phyloP scores from a whole-genome alignment of 1,284 basidiomycete genomes.

The Ganoderma sinense region DNA sequence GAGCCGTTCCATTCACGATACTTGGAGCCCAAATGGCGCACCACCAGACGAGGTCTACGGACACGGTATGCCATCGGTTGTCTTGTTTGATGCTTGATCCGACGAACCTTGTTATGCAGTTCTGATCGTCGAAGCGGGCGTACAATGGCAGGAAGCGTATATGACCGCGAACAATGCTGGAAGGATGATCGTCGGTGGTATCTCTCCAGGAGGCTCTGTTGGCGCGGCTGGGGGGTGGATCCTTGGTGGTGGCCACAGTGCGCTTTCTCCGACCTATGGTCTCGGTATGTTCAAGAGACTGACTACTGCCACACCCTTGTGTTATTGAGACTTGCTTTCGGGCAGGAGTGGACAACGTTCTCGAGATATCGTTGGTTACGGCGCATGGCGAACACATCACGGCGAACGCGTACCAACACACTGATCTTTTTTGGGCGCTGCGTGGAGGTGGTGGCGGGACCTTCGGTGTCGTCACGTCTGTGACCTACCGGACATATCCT shows the following conservation, averaged over 20 bases:
- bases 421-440: slow-evolving; percentile 58
- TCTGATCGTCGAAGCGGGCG: slow-evolving; percentile 52
- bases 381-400: slow-evolving; percentile 44
- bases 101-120: slow-evolving; percentile 24
- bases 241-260: slow-evolving; percentile 53
- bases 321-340: not conserved
- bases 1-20: slow-evolving; percentile 32
- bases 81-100: not conserved
- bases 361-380: slow-evolving; percentile 49
- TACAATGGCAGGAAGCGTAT: slow-evolving; percentile 54
- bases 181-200: slow-evolving; percentile 34
- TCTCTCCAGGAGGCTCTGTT: slow-evolving; percentile 44
- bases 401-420: slow-evolving; percentile 44
- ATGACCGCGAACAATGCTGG: slow-evolving; percentile 37
- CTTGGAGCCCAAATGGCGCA: slow-evolving; percentile 33
- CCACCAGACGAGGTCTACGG: not conserved
- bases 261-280: slow-evolving; percentile 47
- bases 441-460: slow-evolving; percentile 56
- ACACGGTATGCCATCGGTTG: not conserved
- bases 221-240: slow-evolving; percentile 47
- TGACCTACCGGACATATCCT: slow-evolving; percentile 47
- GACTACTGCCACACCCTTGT: not conserved
- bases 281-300: slow-evolving; percentile 42
- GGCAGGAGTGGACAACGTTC: slow-evolving; percentile 51
- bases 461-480: slow-evolving; percentile 49